These are phyloP conservation scores for Mallotus japonicus DNA, from an alignment of 441 rosid genomes.

Conservation along the genomic window DNA sequence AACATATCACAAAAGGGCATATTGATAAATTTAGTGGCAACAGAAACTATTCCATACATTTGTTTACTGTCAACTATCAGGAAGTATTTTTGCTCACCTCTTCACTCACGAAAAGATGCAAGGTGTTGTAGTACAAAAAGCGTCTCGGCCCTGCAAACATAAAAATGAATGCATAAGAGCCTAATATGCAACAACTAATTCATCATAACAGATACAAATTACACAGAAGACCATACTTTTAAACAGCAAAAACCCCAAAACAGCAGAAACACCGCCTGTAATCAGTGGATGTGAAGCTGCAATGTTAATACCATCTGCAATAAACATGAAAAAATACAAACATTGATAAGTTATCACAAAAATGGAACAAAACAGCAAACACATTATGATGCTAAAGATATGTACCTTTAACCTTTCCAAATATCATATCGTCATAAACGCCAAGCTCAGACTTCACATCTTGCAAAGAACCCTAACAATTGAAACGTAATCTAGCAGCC, in stretches of 20 bases:
- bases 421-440: constrained; percentile 52
- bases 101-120: constrained; percentile 60
- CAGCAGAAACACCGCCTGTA: constrained; percentile 49
- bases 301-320: constrained; percentile 61
- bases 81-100: constrained; percentile 45
- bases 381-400: not conserved
- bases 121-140: constrained; percentile 56
- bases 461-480: constrained; percentile 50
- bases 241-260: constrained; percentile 52
- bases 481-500: not conserved
- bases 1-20: not conserved
- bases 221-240: constrained; percentile 48
- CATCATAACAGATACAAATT: not conserved
- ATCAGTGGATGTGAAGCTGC: constrained; percentile 65
- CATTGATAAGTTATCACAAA: not conserved
- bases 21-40: not conserved
- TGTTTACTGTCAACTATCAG: not conserved
- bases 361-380: not conserved
- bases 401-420: constrained; percentile 70
- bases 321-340: constrained; percentile 12
- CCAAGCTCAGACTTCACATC: constrained; percentile 52
- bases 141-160: constrained; percentile 67
- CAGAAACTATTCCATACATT: not conserved
- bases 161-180: not conserved
- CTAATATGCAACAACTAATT: not conserved